Evolutionary conservation across 2,329 filamentous ascomycete genomes (phyloP), one percentile per base, ranked within the genome.

Genomic region (Talaromyces sp.): DNA sequence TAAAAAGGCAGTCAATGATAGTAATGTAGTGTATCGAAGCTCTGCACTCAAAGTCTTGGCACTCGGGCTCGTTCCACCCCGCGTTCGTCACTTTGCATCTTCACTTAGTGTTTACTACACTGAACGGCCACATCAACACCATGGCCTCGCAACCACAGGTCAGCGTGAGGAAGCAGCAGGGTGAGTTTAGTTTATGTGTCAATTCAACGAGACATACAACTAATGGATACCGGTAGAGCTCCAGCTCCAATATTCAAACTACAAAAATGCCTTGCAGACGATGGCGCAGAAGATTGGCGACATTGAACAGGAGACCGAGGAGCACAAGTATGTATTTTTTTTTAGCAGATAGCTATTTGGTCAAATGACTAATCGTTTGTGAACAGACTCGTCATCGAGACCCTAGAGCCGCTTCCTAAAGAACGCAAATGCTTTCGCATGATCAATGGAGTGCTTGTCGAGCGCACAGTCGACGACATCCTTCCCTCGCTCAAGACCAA

Each of bases 361-460:
- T 23, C 23, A 23, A 23, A 23, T 23, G 23, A 23, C 23, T 23
- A 23, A 23, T 23, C 31, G 10, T 28, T 40, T 47, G 44, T 33
- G 40, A 50, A 27, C 27, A 98, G 95, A 78, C 90, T 98, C 67
- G 95, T 99, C 36, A 85, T 98, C 57, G 94, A 98, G 73, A 98
- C 94, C 3, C 81, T 99, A 65, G 85, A 89, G 63, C 93, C 93
- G 53, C 85, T 98, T 28, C 83, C 91, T 0, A 85, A 83, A 66
- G 90, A 96, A 67, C 90, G 95, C 71, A 99, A 97, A 81, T 98
- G 94, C 79, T 99, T 98, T 80, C 93, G 95, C 69, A 92, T 99
- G 86, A 96, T 99, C 76, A 98, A 99, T 76, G 95, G 95, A 53
- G 93, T 98, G 28, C 81, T 99, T 62, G 91, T 96, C 59, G 95